Base-by-base conservation (phyloP, 129 eudicot species). In the Flaveria sonorensis region DNA sequence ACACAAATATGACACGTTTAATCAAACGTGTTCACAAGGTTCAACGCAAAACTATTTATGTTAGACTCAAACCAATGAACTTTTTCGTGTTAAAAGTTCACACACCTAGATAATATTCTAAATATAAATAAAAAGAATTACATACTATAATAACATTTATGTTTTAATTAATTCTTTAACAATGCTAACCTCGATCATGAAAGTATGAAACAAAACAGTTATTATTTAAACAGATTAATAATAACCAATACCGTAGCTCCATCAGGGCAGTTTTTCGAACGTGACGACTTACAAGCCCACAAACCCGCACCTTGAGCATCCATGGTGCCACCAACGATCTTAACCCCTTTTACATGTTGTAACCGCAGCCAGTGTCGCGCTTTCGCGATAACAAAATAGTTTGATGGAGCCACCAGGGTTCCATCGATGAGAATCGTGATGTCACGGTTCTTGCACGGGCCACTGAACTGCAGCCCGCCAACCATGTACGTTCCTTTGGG, bases 401-500 rank as follows among this genome's bases (percentile, higher is more conserved):
- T 79, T 0, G 79, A n/a, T 1, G 96, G 93, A 13, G 91, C 88
- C 43, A 89, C 82, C 2, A 92, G 77, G 36, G 89, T 83, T 11
- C 96, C 97, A 20, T 81, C 87, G 10, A 89, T 81, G 0, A 61
- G 70, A 51, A 92, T 12, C 0, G 79, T 71, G 1, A 88, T 81
- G 23, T 64, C 84, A 2, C 47, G 66, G 67, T 80, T 89, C 40
- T 76, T 88, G 73, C 97, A 92, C 26, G 83, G 81, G 28, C 85
- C 92, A 0, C 39, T 51, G 55, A 75, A 83, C 8, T 7, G 40
- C 53, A 85, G 39, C 15, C 40, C 62, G 0, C 70, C 60, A 2
- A 89, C 69, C 82, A 85, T 36, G 68, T 70, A 92, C 85, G 74
- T 76, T 4, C 97, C 97, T n/a, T 14, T 45, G 0, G 97, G 97